Conservation (phyloP, 108 stramenopile species). For the Conticribra guillardii region DNA sequence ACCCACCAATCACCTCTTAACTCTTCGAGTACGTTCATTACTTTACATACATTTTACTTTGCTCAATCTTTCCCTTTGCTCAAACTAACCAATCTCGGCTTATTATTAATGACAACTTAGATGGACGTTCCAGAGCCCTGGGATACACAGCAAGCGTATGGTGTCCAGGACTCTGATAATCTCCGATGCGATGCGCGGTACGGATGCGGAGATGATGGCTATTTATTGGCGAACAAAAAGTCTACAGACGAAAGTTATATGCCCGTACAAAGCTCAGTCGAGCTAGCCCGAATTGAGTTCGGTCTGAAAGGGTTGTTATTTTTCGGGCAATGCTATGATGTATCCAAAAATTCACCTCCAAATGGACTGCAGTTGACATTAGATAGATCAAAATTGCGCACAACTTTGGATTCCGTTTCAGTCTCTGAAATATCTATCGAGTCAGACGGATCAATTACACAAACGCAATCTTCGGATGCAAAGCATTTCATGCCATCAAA, state of each 20-base stretch:
- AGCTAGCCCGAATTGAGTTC: conserved; percentile 82
- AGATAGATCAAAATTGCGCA: conserved; percentile 43
- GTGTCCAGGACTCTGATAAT: conserved; percentile 96
- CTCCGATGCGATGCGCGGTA: conserved; percentile 81
- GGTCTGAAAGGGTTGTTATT: conserved; percentile 85
- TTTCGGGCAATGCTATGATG: conserved; percentile 94
- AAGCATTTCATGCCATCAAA: background rate
- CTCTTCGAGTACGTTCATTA: conserved; percentile 56
- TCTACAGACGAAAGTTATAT: conserved; percentile 3
- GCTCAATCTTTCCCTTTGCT: background rate
- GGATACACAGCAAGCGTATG: conserved; percentile 89
- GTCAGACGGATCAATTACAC: conserved; percentile 48
- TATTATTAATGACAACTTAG: background rate
- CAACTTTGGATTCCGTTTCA: background rate
- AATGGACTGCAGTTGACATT: conserved; percentile 95
- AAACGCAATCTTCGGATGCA: conserved; percentile 2
- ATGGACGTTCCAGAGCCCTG: conserved; percentile 96
- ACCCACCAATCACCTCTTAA: conserved; percentile 89
- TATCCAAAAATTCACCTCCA: conserved; percentile 67
- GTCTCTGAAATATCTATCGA: conserved; percentile 41
- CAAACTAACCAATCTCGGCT: background rate
- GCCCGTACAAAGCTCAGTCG: conserved; percentile 27
- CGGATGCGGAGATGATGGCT: conserved; percentile 69
- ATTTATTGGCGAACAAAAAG: conserved; percentile 15
- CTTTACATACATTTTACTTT: background rate